Evolutionary conservation across 139 green algal species (phyloP).

Genomic region (Microglena sp.): DNA sequence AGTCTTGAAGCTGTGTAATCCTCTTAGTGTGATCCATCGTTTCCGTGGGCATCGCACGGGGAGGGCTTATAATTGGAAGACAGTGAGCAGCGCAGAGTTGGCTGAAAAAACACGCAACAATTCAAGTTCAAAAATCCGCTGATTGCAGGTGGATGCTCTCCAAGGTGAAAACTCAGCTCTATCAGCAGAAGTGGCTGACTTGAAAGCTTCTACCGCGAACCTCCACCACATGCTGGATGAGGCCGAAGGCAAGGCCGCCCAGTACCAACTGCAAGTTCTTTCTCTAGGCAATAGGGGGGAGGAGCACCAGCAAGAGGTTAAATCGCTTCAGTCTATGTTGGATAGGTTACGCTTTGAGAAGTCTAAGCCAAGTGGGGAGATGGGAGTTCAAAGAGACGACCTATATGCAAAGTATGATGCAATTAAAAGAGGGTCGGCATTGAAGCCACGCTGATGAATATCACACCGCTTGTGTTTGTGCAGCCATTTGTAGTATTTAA

Average conservation of each 20-base stretch:
- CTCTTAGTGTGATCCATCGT: not conserved
- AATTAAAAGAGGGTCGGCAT: too few species aligned
- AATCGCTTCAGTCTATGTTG: constrained; percentile 21
- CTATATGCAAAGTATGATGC: too few species aligned
- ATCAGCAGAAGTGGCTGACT: not conserved
- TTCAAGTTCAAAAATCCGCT: not conserved
- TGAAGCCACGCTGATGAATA: too few species aligned
- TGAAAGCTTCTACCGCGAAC: not conserved
- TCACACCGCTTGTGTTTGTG: too few species aligned
- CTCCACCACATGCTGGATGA: not conserved
- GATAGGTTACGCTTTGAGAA: constrained; percentile 23
- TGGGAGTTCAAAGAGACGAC: too few species aligned
- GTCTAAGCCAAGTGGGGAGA: too few species aligned
- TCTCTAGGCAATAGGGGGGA: constrained; percentile 12
- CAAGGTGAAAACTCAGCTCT: not conserved
- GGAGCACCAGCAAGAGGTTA: constrained; percentile 30
- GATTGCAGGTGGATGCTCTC: not conserved
- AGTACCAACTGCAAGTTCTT: not conserved
- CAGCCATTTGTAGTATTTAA: too few species aligned
- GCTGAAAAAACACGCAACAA: not conserved
- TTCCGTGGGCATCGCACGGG: not conserved
- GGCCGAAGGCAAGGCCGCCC: not conserved
- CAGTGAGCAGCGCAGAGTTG: not conserved
- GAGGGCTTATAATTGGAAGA: not conserved
- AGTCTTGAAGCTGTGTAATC: not conserved